Base-by-base conservation (phyloP, 495 filamentous ascomycete species). In the Penicillium flavigenum region DNA sequence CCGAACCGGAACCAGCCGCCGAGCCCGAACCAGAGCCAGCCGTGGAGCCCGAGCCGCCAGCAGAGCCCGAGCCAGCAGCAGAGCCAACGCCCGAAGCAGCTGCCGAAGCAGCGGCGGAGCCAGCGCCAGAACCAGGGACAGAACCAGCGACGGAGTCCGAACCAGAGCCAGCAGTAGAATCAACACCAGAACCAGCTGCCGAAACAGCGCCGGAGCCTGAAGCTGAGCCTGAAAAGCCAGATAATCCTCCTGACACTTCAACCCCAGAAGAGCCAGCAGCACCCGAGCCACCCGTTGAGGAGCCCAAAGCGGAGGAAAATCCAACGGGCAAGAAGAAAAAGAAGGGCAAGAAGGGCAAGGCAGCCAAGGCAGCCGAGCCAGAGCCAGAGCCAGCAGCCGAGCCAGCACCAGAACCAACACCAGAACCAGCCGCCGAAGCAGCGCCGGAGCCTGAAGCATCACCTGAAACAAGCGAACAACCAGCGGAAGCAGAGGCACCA, bases 271-370 rank as follows among this genome's bases (percentile, higher is more conserved):
- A 47, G 32, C 26, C 56, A 2, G 22, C 43, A 26, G 22, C 38
- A n/a, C 8, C n/a, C 11, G 24, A 29, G 41, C 8, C 38, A 5
- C 24, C 38, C 24, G 38, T 16, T 2, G 49, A 51, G 34, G 49
- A 51, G 20, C 48, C 48, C 0, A 26, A 36, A 12, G 2, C 8
- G 4, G 47, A 32, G 32, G 32, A 51, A 12, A 22, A 34, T 5
- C 5, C n/a, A 12, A 2, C 7, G 6, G n/a, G 24, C 3, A 51
- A 41, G 36, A 58, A 36, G 59, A 61, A 34, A 19, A 45, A 31
- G 59, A 55, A 45, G 47, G 56, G 45, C 16, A 58, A 49, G 41
- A 46, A 7, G 51, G 47, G 46, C 56, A 64, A 41, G 34, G 50
- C 26, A 9, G 56, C 12, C 14, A 31, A 5, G 8, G 32, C 42